These are phyloP conservation scores for Brassica balearica DNA, from an alignment of 441 rosid species.

Conservation along the genomic window DNA sequence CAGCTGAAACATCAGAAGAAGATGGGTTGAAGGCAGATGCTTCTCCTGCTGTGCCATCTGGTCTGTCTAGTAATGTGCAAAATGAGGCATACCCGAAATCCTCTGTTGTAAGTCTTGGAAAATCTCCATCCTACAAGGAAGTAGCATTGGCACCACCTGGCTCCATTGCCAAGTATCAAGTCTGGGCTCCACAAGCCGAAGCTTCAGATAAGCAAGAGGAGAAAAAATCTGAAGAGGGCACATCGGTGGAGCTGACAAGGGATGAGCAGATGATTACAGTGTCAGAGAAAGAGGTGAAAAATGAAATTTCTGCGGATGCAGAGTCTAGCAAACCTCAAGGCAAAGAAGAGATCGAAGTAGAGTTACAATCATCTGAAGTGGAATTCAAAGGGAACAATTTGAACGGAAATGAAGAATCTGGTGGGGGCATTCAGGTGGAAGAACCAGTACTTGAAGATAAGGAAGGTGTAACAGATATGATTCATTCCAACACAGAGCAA, in stretches of 20 bases:
- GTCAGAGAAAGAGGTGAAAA: slow-evolving; percentile 50
- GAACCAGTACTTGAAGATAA: slow-evolving; percentile 44
- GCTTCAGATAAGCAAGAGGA: slow-evolving; percentile 54
- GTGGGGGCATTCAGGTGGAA: slow-evolving; percentile 49
- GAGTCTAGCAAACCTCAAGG: slow-evolving; percentile 42
- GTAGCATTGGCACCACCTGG: slow-evolving; percentile 99
- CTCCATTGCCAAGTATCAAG: slow-evolving; percentile 72
- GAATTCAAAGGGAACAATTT: slow-evolving; percentile 47
- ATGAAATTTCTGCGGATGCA: slow-evolving; percentile 46
- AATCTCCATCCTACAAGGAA: slow-evolving; percentile 97
- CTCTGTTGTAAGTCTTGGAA: slow-evolving; percentile 72
- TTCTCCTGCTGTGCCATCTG: slow-evolving; percentile 55
- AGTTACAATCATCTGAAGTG: slow-evolving; percentile 48
- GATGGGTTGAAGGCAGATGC: slow-evolving; percentile 48
- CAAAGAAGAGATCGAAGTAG: slow-evolving; percentile 50
- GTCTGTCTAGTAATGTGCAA: slow-evolving; percentile 46
- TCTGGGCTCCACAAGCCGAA: slow-evolving; percentile 60
- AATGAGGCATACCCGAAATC: slow-evolving; percentile 55
- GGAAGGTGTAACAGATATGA: slow-evolving; percentile 48
- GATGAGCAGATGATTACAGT: slow-evolving; percentile 43
- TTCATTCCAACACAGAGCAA: slow-evolving; percentile 53
- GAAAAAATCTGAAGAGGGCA: slow-evolving; percentile 45
- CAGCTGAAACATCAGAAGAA: slow-evolving; percentile 51
- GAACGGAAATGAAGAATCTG: slow-evolving; percentile 50
- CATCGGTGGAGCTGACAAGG: slow-evolving; percentile 48